These are phyloP conservation scores for Amanita molliuscula DNA, from an alignment of 768 basidiomycete genomes.

Conservation along the genomic window DNA sequence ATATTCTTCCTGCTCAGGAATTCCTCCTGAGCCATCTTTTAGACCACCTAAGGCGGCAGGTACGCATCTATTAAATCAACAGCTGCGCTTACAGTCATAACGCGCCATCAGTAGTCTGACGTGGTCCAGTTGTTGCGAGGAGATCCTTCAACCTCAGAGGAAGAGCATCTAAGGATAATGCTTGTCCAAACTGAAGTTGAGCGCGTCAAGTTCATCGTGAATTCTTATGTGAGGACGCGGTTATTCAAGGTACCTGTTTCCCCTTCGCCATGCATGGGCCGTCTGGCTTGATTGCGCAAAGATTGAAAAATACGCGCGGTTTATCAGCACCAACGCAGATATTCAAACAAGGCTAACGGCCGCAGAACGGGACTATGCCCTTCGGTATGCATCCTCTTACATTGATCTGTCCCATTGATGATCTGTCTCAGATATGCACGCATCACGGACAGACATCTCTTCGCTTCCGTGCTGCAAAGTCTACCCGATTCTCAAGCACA, in stretches of 20 bases:
- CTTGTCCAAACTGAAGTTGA: constrained; percentile 93
- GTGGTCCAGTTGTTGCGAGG: constrained; percentile 66
- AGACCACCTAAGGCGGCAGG: constrained; percentile 78
- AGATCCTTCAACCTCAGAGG: constrained; percentile 80
- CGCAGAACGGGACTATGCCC: constrained; percentile 75
- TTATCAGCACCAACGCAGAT: constrained; percentile 60
- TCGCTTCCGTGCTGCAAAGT: constrained; percentile 70
- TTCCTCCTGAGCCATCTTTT: constrained; percentile 53
- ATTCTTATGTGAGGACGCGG: constrained; percentile 82
- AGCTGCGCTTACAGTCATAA: constrained; percentile 1
- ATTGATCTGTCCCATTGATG: not conserved
- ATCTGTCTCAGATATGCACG: constrained; percentile 50
- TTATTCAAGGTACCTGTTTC: constrained; percentile 64
- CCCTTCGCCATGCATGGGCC: constrained; percentile 2
- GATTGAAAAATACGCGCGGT: constrained; percentile 85
- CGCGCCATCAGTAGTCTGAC: constrained; percentile 45
- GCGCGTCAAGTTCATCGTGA: constrained; percentile 83
- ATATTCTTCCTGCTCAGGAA: constrained; percentile 67
- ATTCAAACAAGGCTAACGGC: constrained; percentile 74
- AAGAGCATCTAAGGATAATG: constrained; percentile 88
- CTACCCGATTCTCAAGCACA: constrained; percentile 69
- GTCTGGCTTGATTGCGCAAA: constrained; percentile 16
- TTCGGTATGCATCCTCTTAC: constrained; percentile 35
- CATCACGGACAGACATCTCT: constrained; percentile 70
- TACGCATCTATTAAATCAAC: constrained; percentile 18